Conservation (phyloP, 495 filamentous ascomycete genomes). For the Penicillium crystallinum region DNA sequence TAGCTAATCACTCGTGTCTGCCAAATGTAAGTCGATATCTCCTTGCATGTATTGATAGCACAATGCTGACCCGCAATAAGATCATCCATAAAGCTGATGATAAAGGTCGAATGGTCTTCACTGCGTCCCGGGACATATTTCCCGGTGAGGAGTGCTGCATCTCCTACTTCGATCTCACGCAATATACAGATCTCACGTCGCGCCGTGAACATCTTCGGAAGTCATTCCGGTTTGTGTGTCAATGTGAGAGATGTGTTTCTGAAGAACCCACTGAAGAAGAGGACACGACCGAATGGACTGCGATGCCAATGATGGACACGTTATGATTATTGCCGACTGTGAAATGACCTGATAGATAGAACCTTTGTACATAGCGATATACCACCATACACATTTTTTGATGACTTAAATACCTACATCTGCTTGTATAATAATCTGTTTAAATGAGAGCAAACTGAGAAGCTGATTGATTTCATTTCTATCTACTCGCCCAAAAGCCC, state of each 20-base stretch:
- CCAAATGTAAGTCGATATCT: conserved; percentile 32
- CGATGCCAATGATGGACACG: conserved; percentile 16
- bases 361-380: not conserved
- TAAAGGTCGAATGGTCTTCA: conserved; percentile 35
- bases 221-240: conserved; percentile 32
- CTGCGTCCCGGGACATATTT: conserved; percentile 29
- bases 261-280: conserved; percentile 20
- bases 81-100: conserved; percentile 35
- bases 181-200: conserved; percentile 15
- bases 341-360: not conserved
- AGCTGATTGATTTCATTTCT: not conserved
- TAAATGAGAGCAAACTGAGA: not conserved
- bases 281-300: conserved; percentile 9
- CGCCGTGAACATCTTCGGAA: conserved; percentile 27
- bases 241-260: conserved; percentile 27
- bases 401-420: not conserved
- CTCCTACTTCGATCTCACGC: conserved; percentile 35
- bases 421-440: not conserved
- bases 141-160: conserved; percentile 39
- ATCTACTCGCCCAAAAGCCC: not conserved
- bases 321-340: conserved; percentile 5
- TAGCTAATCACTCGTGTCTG: conserved; percentile 36
- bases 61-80: conserved; percentile 12
- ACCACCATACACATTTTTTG: not conserved
- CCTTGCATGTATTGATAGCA: not conserved